phyloP scores from a whole-genome alignment of 306 rosid genomes.

The Sindora glabra region DNA sequence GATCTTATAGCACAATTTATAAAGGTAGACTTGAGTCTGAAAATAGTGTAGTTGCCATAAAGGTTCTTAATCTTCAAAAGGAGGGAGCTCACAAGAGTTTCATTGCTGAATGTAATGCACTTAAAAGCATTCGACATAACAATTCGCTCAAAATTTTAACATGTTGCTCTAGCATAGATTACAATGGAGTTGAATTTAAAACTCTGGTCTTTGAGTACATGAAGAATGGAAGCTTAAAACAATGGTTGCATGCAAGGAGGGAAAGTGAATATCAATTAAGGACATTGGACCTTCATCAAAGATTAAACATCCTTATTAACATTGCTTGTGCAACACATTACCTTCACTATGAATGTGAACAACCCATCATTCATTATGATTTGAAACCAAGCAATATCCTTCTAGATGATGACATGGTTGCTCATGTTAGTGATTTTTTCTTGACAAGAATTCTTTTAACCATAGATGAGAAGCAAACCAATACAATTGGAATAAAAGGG shows the following conservation, averaged over 20 bases:
- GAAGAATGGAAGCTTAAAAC: not conserved
- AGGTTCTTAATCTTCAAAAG: conserved; percentile 12
- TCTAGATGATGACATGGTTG: not conserved
- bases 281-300: not conserved
- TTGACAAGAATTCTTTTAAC: conserved; percentile 34
- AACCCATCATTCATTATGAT: conserved; percentile 57
- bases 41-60: not conserved
- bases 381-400: conserved; percentile 71
- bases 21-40: not conserved
- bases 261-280: not conserved
- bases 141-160: conserved; percentile 5
- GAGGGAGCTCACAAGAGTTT: conserved; percentile 13
- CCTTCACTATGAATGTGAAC: conserved; percentile 11
- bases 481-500: too few relatives aligned
- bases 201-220: not conserved
- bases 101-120: conserved; percentile 1
- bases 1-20: conserved; percentile 8
- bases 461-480: not conserved
- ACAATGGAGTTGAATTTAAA: not conserved
- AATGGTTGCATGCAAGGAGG: not conserved
- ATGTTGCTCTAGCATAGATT: conserved; percentile 8
- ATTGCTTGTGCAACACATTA: not conserved
- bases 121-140: conserved; percentile 1
- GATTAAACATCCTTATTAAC: not conserved
- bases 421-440: conserved; percentile 66